Percentiles rank a stretch among this genome's conserved stretches.
Conservation (phyloP, 371 early-diverging fungal genomes). For the Nematocida sp. region DNA sequence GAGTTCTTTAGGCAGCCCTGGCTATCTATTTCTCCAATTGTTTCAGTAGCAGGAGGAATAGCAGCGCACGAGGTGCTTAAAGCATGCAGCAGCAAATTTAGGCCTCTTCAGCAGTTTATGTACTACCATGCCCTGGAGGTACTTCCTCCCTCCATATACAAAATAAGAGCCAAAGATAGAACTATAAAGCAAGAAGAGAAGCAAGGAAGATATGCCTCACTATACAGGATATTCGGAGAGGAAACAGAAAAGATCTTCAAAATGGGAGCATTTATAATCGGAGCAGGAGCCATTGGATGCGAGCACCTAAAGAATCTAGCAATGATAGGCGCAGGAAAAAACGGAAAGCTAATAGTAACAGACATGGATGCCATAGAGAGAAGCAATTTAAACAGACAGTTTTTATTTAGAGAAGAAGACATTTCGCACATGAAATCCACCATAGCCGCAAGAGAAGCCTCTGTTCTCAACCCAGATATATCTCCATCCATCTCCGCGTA, state of each 20-base stretch:
- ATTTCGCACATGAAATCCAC: slow-evolving; percentile 87
- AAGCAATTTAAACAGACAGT: slow-evolving; percentile 91
- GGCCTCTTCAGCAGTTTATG: slow-evolving; percentile 85
- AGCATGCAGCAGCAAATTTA: slow-evolving; percentile 84
- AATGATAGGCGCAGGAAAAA: slow-evolving; percentile 91
- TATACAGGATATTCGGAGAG: slow-evolving; percentile 85
- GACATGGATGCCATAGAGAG: slow-evolving; percentile 99
- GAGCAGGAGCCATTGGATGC: slow-evolving; percentile 99
- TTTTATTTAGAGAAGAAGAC: slow-evolving; percentile 84
- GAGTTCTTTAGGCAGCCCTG: slow-evolving; percentile 75
- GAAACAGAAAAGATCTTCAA: slow-evolving; percentile 81
- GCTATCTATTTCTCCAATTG: slow-evolving; percentile 89
- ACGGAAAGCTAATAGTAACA: slow-evolving; percentile 80
- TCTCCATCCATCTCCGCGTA: slow-evolving; percentile 73
- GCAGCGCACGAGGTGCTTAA: slow-evolving; percentile 98
- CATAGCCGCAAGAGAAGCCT: slow-evolving; percentile 82
- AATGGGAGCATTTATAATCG: slow-evolving; percentile 86
- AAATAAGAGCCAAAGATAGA: slow-evolving; percentile 63
- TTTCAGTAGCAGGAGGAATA: slow-evolving; percentile 90
- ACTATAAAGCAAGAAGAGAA: slow-evolving; percentile 51
- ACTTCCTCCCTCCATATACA: slow-evolving; percentile 69
- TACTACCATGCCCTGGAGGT: slow-evolving; percentile 95
- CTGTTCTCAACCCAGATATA: slow-evolving; percentile 78
- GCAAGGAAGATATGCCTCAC: slow-evolving; percentile 79
- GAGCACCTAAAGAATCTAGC: slow-evolving; percentile 99